These are phyloP conservation scores for Calophaca sinica DNA, from an alignment of 306 rosid species.

Conservation along the genomic window DNA sequence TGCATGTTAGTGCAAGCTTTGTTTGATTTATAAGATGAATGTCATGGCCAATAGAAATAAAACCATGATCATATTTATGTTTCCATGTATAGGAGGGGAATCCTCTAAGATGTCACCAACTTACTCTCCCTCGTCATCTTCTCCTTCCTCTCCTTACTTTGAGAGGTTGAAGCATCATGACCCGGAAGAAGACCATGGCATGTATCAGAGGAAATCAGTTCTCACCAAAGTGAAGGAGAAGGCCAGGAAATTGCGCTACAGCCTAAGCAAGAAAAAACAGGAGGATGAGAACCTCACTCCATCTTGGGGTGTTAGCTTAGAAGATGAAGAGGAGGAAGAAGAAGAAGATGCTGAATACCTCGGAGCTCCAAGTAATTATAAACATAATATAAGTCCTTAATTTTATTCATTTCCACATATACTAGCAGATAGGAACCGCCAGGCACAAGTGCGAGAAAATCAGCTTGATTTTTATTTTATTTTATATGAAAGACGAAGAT, in stretches of 20 bases:
- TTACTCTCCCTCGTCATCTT: slow-evolving; percentile 36
- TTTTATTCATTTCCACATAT: no score
- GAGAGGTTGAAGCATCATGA: slow-evolving; percentile 54
- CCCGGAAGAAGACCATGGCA: slow-evolving; percentile 63
- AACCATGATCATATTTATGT: background rate
- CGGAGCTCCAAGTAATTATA: slow-evolving; percentile 87
- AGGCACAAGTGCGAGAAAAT: no score
- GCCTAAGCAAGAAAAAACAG: slow-evolving; percentile 74
- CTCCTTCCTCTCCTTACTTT: slow-evolving; percentile 48
- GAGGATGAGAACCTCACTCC: slow-evolving; percentile 62
- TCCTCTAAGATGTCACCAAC: slow-evolving; percentile 50
- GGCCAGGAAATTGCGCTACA: slow-evolving; percentile 68
- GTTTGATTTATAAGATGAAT: background rate
- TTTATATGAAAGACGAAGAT: no score
- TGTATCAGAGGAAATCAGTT: slow-evolving; percentile 82
- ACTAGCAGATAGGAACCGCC: no score
- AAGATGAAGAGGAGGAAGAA: slow-evolving; percentile 50
- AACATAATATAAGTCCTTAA: background rate
- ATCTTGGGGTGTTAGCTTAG: slow-evolving; percentile 62
- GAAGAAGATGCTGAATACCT: slow-evolving; percentile 75
- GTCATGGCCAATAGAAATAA: no score
- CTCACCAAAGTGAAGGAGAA: slow-evolving; percentile 82
- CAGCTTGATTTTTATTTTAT: no score
- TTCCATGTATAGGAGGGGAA: slow-evolving; percentile 57
- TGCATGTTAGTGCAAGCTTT: background rate